phyloP scores from a whole-genome alignment of 257 asterid genomes.

The Ballota nigra region DNA sequence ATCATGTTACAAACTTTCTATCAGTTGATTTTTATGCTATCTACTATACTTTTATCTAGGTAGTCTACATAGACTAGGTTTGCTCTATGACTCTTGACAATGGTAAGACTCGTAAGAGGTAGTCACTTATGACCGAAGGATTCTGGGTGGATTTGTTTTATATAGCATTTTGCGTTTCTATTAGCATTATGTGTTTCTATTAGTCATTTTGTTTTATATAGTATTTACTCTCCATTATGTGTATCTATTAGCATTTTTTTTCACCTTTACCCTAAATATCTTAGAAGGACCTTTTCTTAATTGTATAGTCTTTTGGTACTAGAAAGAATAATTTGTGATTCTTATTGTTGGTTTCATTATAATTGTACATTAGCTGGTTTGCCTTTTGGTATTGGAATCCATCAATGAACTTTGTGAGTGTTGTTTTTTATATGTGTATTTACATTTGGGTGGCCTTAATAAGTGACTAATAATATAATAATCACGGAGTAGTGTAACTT shows the following conservation, averaged over 20 bases:
- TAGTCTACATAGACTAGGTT: not conserved
- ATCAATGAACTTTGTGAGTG: not conserved
- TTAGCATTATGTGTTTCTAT: not conserved
- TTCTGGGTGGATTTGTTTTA: slow-evolving; percentile 1
- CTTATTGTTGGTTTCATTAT: not conserved
- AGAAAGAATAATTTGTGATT: not conserved
- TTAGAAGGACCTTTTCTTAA: not conserved
- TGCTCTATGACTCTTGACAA: not conserved
- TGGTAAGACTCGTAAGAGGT: not conserved
- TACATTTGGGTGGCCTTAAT: not conserved
- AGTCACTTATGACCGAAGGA: not conserved
- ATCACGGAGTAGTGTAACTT: not conserved
- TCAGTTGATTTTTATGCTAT: not conserved
- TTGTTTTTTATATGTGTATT: not conserved
- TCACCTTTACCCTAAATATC: not conserved
- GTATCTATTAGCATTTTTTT: not conserved
- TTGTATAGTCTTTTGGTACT: not conserved
- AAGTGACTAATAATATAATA: not conserved
- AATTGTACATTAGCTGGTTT: not conserved
- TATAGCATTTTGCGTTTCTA: not conserved
- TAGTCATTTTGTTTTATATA: not conserved
- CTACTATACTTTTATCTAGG: not conserved
- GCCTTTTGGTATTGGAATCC: not conserved
- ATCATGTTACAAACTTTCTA: not conserved
- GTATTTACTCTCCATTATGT: not conserved